A percentile compares a stretch with the other conserved stretches of the same genome.
Conservation (phyloP, 805 yeast species). For the Pichia gijzeniarum region DNA sequence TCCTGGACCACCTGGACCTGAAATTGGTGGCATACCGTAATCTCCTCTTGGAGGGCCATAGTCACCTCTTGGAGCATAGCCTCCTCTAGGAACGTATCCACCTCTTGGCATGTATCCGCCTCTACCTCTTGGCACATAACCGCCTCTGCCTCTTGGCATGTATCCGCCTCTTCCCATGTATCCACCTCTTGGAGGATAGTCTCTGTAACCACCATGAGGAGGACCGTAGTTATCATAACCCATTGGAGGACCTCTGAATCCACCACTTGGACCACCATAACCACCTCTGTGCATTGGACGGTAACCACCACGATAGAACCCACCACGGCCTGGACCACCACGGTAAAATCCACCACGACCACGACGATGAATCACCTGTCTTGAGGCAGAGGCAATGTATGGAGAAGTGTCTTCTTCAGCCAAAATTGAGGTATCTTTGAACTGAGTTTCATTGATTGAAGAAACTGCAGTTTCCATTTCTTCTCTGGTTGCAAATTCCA, state of each 20-base stretch:
- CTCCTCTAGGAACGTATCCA: constrained; percentile 26
- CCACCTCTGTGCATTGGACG: constrained; percentile 21
- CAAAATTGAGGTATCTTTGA: constrained; percentile 54
- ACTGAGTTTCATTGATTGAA: constrained; percentile 63
- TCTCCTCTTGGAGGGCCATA: constrained; percentile 26
- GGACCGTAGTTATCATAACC: constrained; percentile 32
- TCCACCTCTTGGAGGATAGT: constrained; percentile 23
- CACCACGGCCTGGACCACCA: constrained; percentile 41
- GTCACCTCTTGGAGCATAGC: constrained; percentile 24
- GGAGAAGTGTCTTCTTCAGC: constrained; percentile 76
- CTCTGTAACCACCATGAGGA: constrained; percentile 31
- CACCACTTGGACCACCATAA: constrained; percentile 29
- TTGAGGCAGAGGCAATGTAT: constrained; percentile 41
- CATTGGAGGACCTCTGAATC: constrained; percentile 30
- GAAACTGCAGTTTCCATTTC: constrained; percentile 70
- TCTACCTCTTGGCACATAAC: constrained; percentile 27
- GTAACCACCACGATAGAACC: constrained; percentile 28
- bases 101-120: constrained; percentile 27
- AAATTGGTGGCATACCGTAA: constrained; percentile 19
- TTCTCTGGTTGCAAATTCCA: constrained; percentile 60
- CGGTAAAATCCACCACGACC: constrained; percentile 38
- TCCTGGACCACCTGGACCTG: constrained; percentile 5
- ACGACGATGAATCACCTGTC: constrained; percentile 39
- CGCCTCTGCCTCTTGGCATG: constrained; percentile 27
- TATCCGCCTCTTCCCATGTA: constrained; percentile 25